Evolutionary conservation across 163 green algal species (phyloP).

Genomic region (Scenedesmus sp.): DNA sequence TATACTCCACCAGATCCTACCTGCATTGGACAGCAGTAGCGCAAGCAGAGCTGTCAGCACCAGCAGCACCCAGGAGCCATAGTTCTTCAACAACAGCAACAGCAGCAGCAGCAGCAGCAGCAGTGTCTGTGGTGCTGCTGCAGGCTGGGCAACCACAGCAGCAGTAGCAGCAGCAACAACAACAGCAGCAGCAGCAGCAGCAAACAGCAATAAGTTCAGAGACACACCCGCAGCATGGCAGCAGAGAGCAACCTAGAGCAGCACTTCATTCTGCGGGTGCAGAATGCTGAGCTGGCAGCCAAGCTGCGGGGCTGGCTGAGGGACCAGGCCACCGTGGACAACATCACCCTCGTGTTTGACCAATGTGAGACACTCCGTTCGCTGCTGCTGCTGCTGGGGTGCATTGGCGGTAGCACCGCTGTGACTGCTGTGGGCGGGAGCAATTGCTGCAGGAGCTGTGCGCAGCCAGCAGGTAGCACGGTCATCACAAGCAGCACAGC

Average conservation of each 20-base stretch:
- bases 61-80: neutral
- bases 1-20: too few relatives aligned
- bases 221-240: conserved; percentile 5
- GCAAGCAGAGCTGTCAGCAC: neutral
- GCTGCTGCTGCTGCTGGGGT: neutral
- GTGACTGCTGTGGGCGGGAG: neutral
- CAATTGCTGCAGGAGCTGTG: too few relatives aligned
- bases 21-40: neutral
- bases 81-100: too few relatives aligned
- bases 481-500: too few relatives aligned
- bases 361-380: neutral
- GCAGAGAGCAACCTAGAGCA: conserved; percentile 59
- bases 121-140: too few relatives aligned
- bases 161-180: neutral
- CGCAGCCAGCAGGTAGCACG: too few relatives aligned
- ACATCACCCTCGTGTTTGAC: conserved; percentile 61
- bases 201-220: neutral
- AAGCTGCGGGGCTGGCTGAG: conserved; percentile 59
- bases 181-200: neutral
- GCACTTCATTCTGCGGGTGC: conserved; percentile 70
- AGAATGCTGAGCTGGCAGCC: conserved; percentile 62
- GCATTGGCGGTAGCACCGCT: neutral
- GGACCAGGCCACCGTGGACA: conserved; percentile 56
- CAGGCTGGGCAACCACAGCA: too few relatives aligned
- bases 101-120: too few relatives aligned